Conservation (phyloP, 2,329 filamentous ascomycete species). For the Elsinoe batatas region DNA sequence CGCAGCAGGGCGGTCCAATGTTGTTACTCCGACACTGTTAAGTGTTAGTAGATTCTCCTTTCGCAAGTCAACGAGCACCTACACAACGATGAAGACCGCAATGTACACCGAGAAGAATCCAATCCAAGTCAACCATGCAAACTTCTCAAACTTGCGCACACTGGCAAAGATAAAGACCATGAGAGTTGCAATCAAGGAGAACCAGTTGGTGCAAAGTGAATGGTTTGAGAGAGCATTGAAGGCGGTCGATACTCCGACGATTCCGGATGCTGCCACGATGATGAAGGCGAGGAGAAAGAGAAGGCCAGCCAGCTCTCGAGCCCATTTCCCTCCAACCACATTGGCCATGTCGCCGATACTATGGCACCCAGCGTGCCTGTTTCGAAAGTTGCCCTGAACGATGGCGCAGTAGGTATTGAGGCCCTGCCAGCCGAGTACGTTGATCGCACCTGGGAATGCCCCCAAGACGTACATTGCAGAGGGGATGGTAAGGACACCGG, state of each 20-base stretch:
- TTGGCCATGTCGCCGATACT: slow-evolving; percentile 49
- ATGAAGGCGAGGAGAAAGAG: slow-evolving; percentile 51
- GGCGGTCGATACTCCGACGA: slow-evolving; percentile 49
- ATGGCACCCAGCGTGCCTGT: slow-evolving; percentile 42
- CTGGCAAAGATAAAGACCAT: slow-evolving; percentile 42
- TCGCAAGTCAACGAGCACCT: neutral
- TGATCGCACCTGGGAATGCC: slow-evolving; percentile 39
- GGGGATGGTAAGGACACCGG: slow-evolving; percentile 42
- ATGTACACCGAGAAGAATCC: slow-evolving; percentile 50
- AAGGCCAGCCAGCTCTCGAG: slow-evolving; percentile 45
- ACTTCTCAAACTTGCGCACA: slow-evolving; percentile 50
- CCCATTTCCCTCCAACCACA: slow-evolving; percentile 42
- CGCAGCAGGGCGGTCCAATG: slow-evolving; percentile 47
- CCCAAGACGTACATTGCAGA: slow-evolving; percentile 39
- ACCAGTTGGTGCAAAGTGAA: slow-evolving; percentile 50
- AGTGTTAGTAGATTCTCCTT: neutral
- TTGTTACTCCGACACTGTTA: slow-evolving; percentile 40
- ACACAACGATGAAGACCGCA: slow-evolving; percentile 36
- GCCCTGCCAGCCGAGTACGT: slow-evolving; percentile 38
- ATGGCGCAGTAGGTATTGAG: slow-evolving; percentile 43
- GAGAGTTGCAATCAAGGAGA: slow-evolving; percentile 43
- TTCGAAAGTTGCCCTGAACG: slow-evolving; percentile 44
- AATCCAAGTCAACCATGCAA: slow-evolving; percentile 53
- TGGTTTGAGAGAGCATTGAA: slow-evolving; percentile 52
- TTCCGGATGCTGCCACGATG: slow-evolving; percentile 47